phyloP scores from a whole-genome alignment of 345 rosid genomes.

The Erucastrum elatum region DNA sequence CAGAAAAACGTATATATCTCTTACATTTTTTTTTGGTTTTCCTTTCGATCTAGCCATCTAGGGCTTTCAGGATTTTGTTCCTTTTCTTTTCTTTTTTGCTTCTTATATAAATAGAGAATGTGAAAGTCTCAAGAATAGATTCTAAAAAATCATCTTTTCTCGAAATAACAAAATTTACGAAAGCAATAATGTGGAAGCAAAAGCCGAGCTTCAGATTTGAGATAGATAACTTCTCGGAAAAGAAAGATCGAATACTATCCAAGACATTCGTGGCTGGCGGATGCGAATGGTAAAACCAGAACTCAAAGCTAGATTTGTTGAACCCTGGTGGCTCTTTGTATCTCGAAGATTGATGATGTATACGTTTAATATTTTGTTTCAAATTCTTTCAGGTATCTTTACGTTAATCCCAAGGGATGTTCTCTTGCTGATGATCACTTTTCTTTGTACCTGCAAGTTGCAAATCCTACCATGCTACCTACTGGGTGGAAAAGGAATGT shows the following conservation, averaged over 20 bases:
- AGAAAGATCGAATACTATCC: not conserved
- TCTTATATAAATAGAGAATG: not conserved
- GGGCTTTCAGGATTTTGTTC: not conserved
- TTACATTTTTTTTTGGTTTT: not conserved
- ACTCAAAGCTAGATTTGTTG: not conserved
- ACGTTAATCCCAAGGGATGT: not conserved
- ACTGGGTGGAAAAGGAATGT: slow-evolving; percentile 11
- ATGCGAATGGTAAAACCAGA: not conserved
- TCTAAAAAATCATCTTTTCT: not conserved
- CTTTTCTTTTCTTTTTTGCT: not conserved
- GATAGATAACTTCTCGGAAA: not conserved
- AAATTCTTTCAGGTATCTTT: not conserved
- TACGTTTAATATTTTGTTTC: not conserved
- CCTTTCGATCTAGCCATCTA: not conserved
- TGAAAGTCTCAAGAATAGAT: not conserved
- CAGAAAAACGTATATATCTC: too few species aligned
- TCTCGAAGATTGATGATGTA: not conserved
- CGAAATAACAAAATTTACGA: not conserved
- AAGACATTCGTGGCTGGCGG: not conserved
- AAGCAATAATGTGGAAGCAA: not conserved
- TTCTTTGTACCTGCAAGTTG: not conserved
- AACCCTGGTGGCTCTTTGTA: not conserved
- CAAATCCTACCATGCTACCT: not conserved
- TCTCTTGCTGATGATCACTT: not conserved
- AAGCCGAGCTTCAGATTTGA: not conserved